Conservation (phyloP, 345 rosid species). For the Eucalyptus brandiana region DNA sequence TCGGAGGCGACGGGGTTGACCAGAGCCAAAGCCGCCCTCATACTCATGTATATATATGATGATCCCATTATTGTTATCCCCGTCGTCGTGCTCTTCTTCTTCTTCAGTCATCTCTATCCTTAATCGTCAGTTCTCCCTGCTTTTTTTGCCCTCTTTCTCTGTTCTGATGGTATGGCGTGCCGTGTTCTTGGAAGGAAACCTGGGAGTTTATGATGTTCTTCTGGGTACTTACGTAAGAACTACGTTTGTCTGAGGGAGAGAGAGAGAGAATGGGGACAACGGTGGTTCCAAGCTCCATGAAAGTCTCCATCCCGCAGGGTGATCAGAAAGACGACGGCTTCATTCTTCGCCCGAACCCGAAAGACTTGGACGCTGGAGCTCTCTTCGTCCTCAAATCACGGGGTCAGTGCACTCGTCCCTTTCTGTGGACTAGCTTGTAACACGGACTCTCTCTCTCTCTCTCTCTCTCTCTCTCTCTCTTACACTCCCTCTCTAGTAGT, state of each 20-base stretch:
- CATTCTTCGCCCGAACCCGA: neutral
- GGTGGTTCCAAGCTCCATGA: neutral
- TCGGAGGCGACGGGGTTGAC: neutral
- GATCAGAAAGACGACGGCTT: neutral
- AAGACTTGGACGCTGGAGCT: conserved; percentile 12
- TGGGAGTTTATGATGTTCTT: neutral
- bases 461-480: neutral
- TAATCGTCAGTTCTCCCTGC: neutral
- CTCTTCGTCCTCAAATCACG: conserved; percentile 16
- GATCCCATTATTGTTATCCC: neutral
- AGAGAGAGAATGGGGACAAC: neutral
- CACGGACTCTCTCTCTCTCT: neutral
- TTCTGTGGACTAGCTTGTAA: neutral
- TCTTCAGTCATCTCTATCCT: neutral
- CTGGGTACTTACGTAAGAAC: neutral
- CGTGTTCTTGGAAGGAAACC: neutral
- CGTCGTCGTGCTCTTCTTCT: neutral
- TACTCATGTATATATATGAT: accelerated
- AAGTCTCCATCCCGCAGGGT: neutral
- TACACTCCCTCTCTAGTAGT: neutral
- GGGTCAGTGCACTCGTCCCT: neutral
- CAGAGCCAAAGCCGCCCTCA: neutral
- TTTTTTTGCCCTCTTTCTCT: neutral
- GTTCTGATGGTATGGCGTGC: neutral
- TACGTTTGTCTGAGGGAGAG: no score